phyloP scores from a whole-genome alignment of 345 rosid species.

The Ceriops zippeliana region DNA sequence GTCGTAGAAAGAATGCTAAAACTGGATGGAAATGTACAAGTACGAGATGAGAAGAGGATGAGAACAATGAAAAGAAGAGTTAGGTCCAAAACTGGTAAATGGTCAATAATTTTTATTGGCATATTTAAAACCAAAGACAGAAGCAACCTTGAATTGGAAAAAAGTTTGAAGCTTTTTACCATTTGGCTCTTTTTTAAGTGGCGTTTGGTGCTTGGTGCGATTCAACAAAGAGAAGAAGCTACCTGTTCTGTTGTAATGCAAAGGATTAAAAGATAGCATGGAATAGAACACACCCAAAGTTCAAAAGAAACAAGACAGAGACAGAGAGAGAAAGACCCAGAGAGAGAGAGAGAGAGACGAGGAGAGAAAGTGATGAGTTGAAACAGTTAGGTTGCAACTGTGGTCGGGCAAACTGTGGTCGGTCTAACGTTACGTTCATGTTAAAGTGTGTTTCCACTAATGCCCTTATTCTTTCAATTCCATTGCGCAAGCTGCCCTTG shows the following conservation, averaged over 20 bases:
- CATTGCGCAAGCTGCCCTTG: neutral
- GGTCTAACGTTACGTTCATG: slow-evolving; percentile 41
- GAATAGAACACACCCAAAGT: slow-evolving; percentile 18
- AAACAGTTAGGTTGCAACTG: slow-evolving; percentile 29
- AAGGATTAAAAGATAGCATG: slow-evolving; percentile 20
- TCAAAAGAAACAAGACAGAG: slow-evolving; percentile 18
- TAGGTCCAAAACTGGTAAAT: slow-evolving; percentile 45
- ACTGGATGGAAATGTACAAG: neutral
- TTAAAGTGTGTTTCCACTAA: neutral
- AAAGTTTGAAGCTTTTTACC: neutral
- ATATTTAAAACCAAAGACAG: slow-evolving; percentile 30
- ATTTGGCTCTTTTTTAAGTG: neutral
- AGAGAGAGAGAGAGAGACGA: neutral
- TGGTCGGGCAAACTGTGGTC: slow-evolving; percentile 27
- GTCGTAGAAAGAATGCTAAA: slow-evolving; percentile 2
- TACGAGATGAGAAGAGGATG: slow-evolving; percentile 4
- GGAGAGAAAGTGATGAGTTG: neutral
- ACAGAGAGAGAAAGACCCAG: neutral
- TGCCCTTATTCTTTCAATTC: neutral
- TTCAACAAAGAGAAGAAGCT: slow-evolving; percentile 50
- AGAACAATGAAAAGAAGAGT: slow-evolving; percentile 14
- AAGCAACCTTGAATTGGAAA: slow-evolving; percentile 1
- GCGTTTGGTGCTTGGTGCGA: slow-evolving; percentile 22
- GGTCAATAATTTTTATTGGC: slow-evolving; percentile 10
- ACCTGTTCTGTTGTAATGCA: neutral